phyloP scores from a whole-genome alignment of 139 green algal species.

The Dunaliella primolecta region DNA sequence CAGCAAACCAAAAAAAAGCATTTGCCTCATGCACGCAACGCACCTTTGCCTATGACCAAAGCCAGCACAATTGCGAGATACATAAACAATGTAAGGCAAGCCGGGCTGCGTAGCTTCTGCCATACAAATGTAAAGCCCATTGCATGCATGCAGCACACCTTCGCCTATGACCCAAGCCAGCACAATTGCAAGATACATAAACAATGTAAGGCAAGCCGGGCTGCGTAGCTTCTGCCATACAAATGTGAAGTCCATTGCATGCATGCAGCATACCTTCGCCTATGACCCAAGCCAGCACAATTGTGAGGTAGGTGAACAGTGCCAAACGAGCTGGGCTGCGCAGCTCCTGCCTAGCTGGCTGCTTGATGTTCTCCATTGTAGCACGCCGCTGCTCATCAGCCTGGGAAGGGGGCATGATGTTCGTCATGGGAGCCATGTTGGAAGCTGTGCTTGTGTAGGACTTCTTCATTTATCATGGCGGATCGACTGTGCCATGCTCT shows the following conservation, averaged over 20 bases:
- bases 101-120: not conserved
- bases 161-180: not conserved
- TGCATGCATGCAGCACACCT: no score
- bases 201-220: constrained; percentile 1
- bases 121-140: no score
- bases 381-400: not conserved
- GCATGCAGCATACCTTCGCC: constrained; percentile 4
- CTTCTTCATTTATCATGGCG: no score
- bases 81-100: constrained; percentile 2
- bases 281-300: constrained; percentile 6
- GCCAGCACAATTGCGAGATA: constrained; percentile 11
- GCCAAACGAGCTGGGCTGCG: constrained; percentile 1
- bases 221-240: not conserved
- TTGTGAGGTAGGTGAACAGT: constrained; percentile 13
- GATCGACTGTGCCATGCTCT: no score
- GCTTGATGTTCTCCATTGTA: not conserved
- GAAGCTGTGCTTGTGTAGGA: no score
- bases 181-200: constrained; percentile 10
- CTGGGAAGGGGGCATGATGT: no score
- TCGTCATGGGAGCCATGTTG: no score
- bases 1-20: no score
- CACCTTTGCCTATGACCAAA: not conserved
- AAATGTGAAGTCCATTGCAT: no score
- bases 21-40: no score
- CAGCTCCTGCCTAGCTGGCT: not conserved